These are phyloP conservation scores for Didymella arachidicola DNA, from an alignment of 2,329 filamentous ascomycete genomes.

Conservation along the genomic window DNA sequence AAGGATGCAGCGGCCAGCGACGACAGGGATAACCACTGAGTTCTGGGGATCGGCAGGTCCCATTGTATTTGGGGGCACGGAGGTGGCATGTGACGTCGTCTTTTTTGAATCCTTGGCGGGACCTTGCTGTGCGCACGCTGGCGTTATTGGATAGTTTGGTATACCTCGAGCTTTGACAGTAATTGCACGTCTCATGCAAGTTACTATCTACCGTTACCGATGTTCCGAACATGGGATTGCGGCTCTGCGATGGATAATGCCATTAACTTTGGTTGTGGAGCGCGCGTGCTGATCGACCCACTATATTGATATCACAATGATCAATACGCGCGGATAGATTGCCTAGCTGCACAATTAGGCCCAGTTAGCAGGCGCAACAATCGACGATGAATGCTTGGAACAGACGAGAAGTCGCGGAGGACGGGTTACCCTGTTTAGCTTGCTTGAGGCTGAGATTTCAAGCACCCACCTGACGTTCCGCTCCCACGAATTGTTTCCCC, in stretches of 20 bases:
- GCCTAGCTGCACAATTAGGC: conserved; percentile 23
- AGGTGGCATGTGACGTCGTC: conserved; percentile 12
- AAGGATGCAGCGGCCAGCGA: conserved; percentile 36
- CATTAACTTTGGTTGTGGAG: conserved; percentile 25
- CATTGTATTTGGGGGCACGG: conserved; percentile 14
- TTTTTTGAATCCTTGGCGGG: conserved; percentile 4
- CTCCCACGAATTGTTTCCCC: conserved; percentile 23
- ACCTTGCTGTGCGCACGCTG: not conserved
- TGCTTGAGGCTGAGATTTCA: conserved; percentile 36
- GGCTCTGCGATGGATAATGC: conserved; percentile 23
- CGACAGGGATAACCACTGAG: conserved; percentile 24
- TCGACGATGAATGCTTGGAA: conserved; percentile 22
- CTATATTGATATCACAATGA: conserved; percentile 37
- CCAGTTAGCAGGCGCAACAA: conserved; percentile 15
- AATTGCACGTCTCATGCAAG: conserved; percentile 4
- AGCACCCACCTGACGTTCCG: conserved; percentile 33
- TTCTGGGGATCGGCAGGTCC: conserved; percentile 15
- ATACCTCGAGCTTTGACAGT: conserved; percentile 13
- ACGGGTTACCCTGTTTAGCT: conserved; percentile 29
- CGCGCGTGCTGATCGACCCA: conserved; percentile 29
- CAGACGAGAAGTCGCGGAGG: conserved; percentile 18
- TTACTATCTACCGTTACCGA: conserved; percentile 14
- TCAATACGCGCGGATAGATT: conserved; percentile 32
- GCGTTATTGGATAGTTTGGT: conserved; percentile 10
- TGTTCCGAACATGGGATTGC: conserved; percentile 19